These are phyloP conservation scores for Geotrichum restrictum DNA, from an alignment of 1,139 yeast species.

Conservation along the genomic window DNA sequence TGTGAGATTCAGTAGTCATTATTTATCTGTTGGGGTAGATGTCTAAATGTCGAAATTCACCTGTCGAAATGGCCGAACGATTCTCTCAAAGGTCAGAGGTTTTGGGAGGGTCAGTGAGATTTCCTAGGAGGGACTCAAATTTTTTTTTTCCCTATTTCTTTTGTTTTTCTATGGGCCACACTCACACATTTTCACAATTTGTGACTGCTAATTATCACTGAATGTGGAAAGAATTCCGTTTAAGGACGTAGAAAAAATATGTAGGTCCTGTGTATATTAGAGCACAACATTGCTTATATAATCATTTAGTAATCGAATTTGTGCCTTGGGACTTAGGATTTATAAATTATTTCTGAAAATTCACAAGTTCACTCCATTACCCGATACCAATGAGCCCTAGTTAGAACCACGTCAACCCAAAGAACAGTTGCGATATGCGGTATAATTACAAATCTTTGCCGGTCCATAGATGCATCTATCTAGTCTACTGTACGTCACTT, in stretches of 20 bases:
- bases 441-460: no score
- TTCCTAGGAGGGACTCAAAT: slow-evolving; percentile 7
- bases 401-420: background rate
- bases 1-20: slow-evolving; percentile 23
- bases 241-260: background rate
- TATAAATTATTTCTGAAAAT: no score
- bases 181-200: slow-evolving; percentile 3
- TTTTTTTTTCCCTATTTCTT: slow-evolving; percentile 5
- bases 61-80: slow-evolving; percentile 19
- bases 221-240: background rate
- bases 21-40: slow-evolving; percentile 20
- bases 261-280: background rate
- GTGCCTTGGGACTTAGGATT: background rate
- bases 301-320: no score
- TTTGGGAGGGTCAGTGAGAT: slow-evolving; percentile 12
- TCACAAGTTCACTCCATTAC: background rate
- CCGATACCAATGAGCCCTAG: slow-evolving; percentile 1
- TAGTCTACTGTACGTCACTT: no score
- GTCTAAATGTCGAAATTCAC: slow-evolving; percentile 21
- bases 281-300: background rate
- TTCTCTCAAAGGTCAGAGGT: slow-evolving; percentile 12
- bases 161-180: background rate
- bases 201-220: slow-evolving; percentile 5
- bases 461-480: no score
- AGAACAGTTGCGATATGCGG: no score